A percentile compares a stretch with the other conserved stretches of the same genome.
Evolutionary conservation across 148 eudicot species (phyloP).

Genomic region (Camellia lanceoleosa): DNA sequence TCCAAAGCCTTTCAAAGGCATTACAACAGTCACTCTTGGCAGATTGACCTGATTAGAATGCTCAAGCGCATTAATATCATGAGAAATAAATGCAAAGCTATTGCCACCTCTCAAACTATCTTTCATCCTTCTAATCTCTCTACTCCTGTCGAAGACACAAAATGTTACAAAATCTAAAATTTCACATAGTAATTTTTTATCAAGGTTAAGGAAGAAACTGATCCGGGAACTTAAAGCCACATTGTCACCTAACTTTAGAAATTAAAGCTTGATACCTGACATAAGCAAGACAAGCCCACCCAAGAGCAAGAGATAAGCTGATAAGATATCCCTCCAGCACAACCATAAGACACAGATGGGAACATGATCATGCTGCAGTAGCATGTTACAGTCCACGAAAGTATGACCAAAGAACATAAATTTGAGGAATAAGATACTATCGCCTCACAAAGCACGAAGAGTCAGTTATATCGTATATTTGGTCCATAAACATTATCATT

Average conservation of each 20-base stretch:
- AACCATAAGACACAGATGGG: neutral
- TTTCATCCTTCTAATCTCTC: constrained; percentile 77
- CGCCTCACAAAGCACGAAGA: neutral
- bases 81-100: constrained; percentile 72
- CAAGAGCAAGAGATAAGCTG: constrained; percentile 69
- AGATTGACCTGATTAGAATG: constrained; percentile 73
- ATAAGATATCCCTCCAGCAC: constrained; percentile 65
- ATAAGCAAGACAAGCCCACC: constrained; percentile 82
- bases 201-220: neutral
- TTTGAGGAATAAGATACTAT: neutral
- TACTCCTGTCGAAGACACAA: constrained; percentile 43
- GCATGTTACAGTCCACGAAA: neutral
- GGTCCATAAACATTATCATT: neutral
- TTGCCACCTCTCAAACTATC: constrained; percentile 56
- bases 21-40: constrained; percentile 82
- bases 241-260: neutral
- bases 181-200: neutral
- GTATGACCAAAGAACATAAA: neutral
- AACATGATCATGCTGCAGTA: neutral
- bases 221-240: constrained; percentile 3
- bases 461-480: neutral
- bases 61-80: constrained; percentile 78
- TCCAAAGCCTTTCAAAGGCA: constrained; percentile 98
- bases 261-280: constrained; percentile 54
- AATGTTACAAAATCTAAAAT: neutral